Evolutionary conservation across 2,329 filamentous ascomycete species (phyloP), one percentile per base, ranked within the genome.

Genomic region (Paraconiothyrium sp.): DNA sequence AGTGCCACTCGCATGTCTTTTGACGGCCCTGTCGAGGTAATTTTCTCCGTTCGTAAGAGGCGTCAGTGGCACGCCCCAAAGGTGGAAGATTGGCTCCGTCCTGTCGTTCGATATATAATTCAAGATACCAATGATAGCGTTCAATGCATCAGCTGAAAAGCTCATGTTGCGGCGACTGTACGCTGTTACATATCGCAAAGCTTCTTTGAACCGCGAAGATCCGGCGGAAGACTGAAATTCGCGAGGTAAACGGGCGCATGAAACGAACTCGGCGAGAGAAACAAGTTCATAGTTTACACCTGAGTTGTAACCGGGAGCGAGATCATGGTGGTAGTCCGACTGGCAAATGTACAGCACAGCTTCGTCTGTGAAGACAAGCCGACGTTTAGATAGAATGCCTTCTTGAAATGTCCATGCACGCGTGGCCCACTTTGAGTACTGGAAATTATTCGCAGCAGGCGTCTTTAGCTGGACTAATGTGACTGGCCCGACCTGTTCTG

Each of bases 361-460:
- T 16, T 58, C 35, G 5, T 55, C 41, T 3, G 60, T 62, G 37
- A 62, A 62, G 10, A 59, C 27, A 6, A 62, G 41, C 7, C 39
- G 30, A 14, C 60, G 56, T 41, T 37, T 55, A 11, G 56, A 62
- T 4, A 59, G 20, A 10, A 50, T n/a, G 4, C 39, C 39, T 34
- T 62, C 60, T 22, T 62, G 60, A 35, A 55, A 62, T 22, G 60
- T 62, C 60, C 60, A 62, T 8, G 35, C 60, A 14, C 60, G 60
- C 27, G 47, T 54, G 10, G 50, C 50, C 60, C 60, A 62, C 11
- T 9, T 51, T 34, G 48, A 59, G 4, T 20, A 2, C 20, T 35
- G 49, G 20, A 52, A 13, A 16, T 52, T n/a, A 20, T 20, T 34
- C 2, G 32, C 49, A 24, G 49, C 10, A 34, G n/a, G 11, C 6